Percentiles rank a stretch among this genome's conserved stretches.
Conservation (phyloP, 2,329 filamentous ascomycete genomes). For the Nakataea oryzae region DNA sequence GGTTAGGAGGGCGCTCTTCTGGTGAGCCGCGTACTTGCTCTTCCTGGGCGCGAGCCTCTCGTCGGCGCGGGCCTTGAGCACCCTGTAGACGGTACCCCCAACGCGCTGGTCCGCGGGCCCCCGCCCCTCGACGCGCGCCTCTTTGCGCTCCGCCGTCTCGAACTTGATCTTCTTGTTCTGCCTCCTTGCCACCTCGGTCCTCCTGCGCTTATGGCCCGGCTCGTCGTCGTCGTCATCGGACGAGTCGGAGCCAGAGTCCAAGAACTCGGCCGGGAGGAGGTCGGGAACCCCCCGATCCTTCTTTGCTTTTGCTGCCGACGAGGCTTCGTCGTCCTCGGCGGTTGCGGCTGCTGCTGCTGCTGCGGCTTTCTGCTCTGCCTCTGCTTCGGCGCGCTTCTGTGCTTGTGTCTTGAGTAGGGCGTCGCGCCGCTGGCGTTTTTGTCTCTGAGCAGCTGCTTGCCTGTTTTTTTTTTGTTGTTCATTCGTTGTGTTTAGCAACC, state of each 20-base stretch:
- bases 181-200: slow-evolving; percentile 12
- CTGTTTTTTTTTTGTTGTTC: too few species aligned
- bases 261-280: slow-evolving; percentile 41
- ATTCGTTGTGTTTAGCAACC: too few species aligned
- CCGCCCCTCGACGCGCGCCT: background rate
- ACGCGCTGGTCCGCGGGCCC: slow-evolving; percentile 30
- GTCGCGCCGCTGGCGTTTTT: slow-evolving; percentile 45
- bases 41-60: slow-evolving; percentile 36
- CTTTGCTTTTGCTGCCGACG: slow-evolving; percentile 12
- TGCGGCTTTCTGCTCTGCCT: slow-evolving; percentile 12
- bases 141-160: slow-evolving; percentile 23
- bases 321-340: too few species aligned
- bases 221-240: slow-evolving; percentile 18
- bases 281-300: slow-evolving; percentile 29
- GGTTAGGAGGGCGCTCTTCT: slow-evolving; percentile 33
- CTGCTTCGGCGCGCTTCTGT: slow-evolving; percentile 25
- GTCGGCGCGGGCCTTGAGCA: slow-evolving; percentile 32
- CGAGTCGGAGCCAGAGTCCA: slow-evolving; percentile 36
- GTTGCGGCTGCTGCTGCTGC: slow-evolving; percentile 10
- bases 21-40: slow-evolving; percentile 27
- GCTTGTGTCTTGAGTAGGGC: slow-evolving; percentile 45
- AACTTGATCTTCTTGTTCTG: slow-evolving; percentile 34
- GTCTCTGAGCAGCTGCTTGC: slow-evolving; percentile 38
- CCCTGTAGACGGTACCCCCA: slow-evolving; percentile 44
- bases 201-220: background rate